Evolutionary conservation across 1,284 basidiomycete species (phyloP).

Genomic region (Leccinum griseonigrum): DNA sequence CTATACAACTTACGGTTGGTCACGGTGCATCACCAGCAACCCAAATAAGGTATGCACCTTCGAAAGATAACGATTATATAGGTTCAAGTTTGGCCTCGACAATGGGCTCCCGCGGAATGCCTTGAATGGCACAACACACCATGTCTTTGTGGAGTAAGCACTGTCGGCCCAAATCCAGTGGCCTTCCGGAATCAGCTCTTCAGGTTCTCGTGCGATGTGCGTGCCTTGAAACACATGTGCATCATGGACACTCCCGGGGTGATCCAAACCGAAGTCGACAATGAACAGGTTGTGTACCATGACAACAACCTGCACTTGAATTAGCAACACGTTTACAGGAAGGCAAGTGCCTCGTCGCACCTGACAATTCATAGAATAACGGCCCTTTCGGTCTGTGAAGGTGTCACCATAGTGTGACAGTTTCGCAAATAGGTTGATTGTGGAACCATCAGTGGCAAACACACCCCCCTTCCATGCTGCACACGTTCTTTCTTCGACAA

Average conservation of each 20-base stretch:
- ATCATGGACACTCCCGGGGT: slow-evolving; percentile 10
- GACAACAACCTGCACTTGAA: not conserved
- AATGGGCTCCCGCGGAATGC: not conserved
- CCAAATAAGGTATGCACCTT: not conserved
- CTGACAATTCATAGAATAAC: slow-evolving; percentile 14
- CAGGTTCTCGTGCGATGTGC: not conserved
- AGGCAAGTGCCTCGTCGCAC: not conserved
- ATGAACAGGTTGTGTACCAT: slow-evolving; percentile 8
- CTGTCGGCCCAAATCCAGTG: slow-evolving; percentile 12
- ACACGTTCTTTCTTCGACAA: not conserved
- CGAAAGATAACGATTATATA: not conserved
- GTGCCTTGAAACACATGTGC: slow-evolving; percentile 4
- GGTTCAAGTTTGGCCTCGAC: not conserved
- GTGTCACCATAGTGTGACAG: slow-evolving; percentile 1
- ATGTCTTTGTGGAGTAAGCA: not conserved
- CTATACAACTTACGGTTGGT: not conserved
- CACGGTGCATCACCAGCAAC: not conserved
- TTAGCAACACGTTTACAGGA: not conserved
- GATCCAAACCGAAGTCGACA: slow-evolving; percentile 8
- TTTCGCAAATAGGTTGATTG: slow-evolving; percentile 5
- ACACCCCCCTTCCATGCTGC: not conserved
- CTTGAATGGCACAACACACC: slow-evolving; percentile 13
- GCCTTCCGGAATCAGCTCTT: not conserved
- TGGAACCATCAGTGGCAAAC: slow-evolving; percentile 1
- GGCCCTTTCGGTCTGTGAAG: slow-evolving; percentile 8